Evolutionary conservation across 2,329 filamentous ascomycete genomes (phyloP).

Genomic region (Trichophyton mentagrophytes): DNA sequence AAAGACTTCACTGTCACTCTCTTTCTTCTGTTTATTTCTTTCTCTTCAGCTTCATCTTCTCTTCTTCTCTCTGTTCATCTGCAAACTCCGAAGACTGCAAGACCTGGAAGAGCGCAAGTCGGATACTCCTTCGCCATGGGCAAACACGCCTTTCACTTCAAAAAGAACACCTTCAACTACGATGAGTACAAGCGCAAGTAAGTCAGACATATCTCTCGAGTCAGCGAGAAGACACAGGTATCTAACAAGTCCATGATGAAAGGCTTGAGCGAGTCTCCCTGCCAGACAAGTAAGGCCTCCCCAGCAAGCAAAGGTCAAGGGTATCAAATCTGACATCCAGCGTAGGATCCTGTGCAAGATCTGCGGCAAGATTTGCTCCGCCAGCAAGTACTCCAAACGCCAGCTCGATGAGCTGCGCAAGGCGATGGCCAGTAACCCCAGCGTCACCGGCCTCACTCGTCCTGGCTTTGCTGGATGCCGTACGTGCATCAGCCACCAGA

Average conservation of each 20-base stretch:
- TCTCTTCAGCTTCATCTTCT: neutral
- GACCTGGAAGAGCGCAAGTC: neutral
- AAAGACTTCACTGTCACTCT: neutral
- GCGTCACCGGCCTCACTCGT: slow-evolving; percentile 11
- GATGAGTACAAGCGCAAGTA: slow-evolving; percentile 1
- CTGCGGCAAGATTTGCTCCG: slow-evolving; percentile 32
- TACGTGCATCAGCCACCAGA: slow-evolving; percentile 32
- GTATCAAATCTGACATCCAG: neutral
- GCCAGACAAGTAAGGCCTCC: slow-evolving; percentile 1
- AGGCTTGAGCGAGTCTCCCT: slow-evolving; percentile 1
- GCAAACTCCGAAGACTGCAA: neutral
- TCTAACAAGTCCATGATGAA: neutral
- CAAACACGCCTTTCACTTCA: neutral
- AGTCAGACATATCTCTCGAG: neutral
- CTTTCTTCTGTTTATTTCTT: neutral
- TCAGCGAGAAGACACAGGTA: neutral
- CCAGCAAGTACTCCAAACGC: slow-evolving; percentile 34
- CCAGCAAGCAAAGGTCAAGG: neutral
- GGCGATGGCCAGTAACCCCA: slow-evolving; percentile 15
- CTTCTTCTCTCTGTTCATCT: neutral
- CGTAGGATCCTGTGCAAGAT: slow-evolving; percentile 35
- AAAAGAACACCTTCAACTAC: neutral
- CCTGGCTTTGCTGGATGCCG: slow-evolving; percentile 29
- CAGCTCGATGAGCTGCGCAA: slow-evolving; percentile 30
- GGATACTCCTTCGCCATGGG: neutral